These are phyloP conservation scores for Bothriochloa decipiens DNA, from an alignment of 176 grass and related monocot genomes.

Conservation along the genomic window DNA sequence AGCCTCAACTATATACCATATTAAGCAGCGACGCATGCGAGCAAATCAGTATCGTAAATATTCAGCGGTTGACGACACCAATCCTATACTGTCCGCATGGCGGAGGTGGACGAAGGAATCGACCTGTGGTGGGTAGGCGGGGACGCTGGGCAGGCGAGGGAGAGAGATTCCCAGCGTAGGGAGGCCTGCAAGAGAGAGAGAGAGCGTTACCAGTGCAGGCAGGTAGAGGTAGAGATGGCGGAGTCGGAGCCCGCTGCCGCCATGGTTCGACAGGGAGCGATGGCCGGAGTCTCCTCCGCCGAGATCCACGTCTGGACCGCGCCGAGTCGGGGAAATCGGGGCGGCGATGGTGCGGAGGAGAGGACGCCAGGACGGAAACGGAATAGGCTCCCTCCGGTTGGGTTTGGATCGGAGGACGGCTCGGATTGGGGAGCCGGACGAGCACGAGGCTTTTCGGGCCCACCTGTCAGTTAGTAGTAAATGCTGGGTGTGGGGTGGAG, in stretches of 20 bases:
- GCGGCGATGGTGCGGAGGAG: not conserved
- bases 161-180: not conserved
- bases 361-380: not conserved
- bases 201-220: constrained; percentile 52
- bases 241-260: constrained; percentile 27
- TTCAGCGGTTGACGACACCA: not conserved
- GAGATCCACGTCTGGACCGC: constrained; percentile 30
- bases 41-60: not conserved
- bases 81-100: not conserved
- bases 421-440: not conserved
- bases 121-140: not conserved
- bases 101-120: not conserved
- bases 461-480: not conserved
- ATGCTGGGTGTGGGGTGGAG: not conserved
- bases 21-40: not conserved
- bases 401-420: not conserved
- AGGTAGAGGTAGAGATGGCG: constrained; percentile 47
- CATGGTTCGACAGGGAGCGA: constrained; percentile 22
- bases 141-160: not conserved
- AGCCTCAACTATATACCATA: not conserved
- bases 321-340: not conserved
- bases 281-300: not conserved
- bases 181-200: not conserved
- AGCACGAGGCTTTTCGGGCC: not conserved
- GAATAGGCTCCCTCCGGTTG: not conserved